These are phyloP conservation scores for Schoenoplectus tabernaemontani DNA, from an alignment of 202 grass and related monocot genomes.

Conservation along the genomic window DNA sequence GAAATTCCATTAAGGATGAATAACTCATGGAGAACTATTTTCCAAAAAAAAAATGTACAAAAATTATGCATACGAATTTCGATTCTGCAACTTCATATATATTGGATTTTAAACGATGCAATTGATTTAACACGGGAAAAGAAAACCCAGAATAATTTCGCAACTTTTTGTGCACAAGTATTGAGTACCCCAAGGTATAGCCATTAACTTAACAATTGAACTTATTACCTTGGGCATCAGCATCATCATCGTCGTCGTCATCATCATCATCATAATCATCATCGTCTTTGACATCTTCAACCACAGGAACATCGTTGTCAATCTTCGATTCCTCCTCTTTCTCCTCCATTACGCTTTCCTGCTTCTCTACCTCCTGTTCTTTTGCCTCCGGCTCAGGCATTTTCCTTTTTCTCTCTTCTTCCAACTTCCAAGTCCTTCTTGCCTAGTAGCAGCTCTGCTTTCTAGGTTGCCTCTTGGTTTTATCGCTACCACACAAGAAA, in stretches of 20 bases:
- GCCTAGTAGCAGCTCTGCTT: not conserved
- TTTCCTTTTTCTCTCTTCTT: not conserved
- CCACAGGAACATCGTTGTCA: constrained; percentile 41
- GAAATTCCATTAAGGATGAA: no score
- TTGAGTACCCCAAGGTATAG: not conserved
- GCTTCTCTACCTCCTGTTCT: constrained; percentile 29
- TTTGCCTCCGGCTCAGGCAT: constrained; percentile 7
- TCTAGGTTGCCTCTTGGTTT: not conserved
- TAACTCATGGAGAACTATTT: no score
- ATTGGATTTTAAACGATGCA: not conserved
- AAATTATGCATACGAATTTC: not conserved
- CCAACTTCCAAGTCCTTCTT: not conserved
- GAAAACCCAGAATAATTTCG: not conserved
- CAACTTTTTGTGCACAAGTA: not conserved
- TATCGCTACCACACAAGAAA: constrained; percentile 21
- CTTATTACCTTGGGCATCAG: constrained; percentile 12
- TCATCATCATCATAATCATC: constrained; percentile 43
- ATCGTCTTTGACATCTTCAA: constrained; percentile 70
- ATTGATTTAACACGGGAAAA: not conserved
- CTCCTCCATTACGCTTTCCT: constrained; percentile 15
- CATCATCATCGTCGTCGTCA: not conserved
- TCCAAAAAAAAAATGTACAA: not conserved
- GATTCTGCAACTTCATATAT: not conserved
- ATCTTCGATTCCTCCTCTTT: constrained; percentile 10
- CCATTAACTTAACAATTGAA: not conserved